These are phyloP conservation scores for Aristolochia contorta DNA, from an alignment of 164 flowering plant genomes.

Conservation along the genomic window DNA sequence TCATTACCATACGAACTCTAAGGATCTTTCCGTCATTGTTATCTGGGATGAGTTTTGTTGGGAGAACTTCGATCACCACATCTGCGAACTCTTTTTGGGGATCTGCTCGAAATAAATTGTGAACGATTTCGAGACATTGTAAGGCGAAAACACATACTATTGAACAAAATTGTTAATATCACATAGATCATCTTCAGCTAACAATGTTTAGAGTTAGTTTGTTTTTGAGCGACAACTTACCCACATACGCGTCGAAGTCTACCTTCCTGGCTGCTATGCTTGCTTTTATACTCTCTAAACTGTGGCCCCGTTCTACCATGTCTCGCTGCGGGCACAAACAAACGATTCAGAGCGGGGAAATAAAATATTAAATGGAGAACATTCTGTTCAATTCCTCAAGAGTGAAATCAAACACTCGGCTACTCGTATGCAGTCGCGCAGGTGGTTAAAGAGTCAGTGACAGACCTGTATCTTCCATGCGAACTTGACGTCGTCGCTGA, in stretches of 20 bases:
- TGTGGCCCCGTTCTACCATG: conserved; percentile 99
- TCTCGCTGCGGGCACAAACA: conserved; percentile 44
- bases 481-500: conserved; percentile 91
- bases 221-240: conserved; percentile 20
- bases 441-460: no score
- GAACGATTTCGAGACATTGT: no score
- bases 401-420: no score
- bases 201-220: background rate
- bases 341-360: background rate
- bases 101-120: conserved; percentile 45
- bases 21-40: conserved; percentile 81
- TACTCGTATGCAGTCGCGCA: background rate
- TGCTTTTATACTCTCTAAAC: conserved; percentile 92
- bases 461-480: conserved; percentile 94
- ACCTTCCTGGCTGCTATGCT: conserved; percentile 97
- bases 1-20: conserved; percentile 84
- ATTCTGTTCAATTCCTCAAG: no score
- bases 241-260: conserved; percentile 92
- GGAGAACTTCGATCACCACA: conserved; percentile 89
- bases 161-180: no score
- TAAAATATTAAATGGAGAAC: conserved; percentile 1
- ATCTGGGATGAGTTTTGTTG: conserved; percentile 82
- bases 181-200: background rate
- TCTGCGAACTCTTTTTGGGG: conserved; percentile 95
- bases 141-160: no score